A percentile compares a stretch with the other conserved stretches of the same genome.
Conservation (phyloP, 352 stramenopile species). For the Globisporangium recalcitrans region DNA sequence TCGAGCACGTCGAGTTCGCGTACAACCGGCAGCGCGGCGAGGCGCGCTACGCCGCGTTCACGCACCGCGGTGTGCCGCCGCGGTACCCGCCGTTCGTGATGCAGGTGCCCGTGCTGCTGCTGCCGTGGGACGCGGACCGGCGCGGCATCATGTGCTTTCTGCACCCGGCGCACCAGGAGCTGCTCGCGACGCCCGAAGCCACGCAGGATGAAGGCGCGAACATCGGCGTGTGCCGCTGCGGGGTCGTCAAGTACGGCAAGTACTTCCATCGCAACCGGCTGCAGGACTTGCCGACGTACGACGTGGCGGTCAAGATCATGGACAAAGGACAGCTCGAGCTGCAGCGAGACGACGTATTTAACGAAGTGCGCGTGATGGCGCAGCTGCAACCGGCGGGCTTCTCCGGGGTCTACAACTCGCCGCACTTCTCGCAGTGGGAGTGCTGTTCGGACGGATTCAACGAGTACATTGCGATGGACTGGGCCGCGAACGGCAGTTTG, state of each 20-base stretch:
- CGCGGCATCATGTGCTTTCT: conserved; percentile 64
- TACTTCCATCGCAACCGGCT: conserved; percentile 55
- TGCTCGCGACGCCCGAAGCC: conserved; percentile 33
- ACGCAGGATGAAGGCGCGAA: conserved; percentile 46
- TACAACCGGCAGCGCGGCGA: conserved; percentile 68
- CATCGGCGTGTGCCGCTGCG: conserved; percentile 64
- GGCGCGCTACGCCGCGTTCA: conserved; percentile 45
- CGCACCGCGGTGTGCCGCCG: conserved; percentile 61
- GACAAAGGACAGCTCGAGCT: conserved; percentile 58
- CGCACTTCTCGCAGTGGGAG: conserved; percentile 71
- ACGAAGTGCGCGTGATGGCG: conserved; percentile 78
- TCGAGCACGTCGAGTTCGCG: conserved; percentile 63
- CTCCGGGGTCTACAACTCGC: conserved; percentile 44
- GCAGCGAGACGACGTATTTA: conserved; percentile 71
- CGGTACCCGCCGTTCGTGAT: conserved; percentile 68
- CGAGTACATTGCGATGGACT: conserved; percentile 81
- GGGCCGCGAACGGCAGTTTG: conserved; percentile 58
- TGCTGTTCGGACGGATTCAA: conserved; percentile 56
- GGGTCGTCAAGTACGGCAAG: conserved; percentile 65
- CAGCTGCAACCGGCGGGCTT: conserved; percentile 67
- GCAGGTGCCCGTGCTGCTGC: conserved; percentile 56
- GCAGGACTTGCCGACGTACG: conserved; percentile 24
- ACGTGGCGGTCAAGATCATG: conserved; percentile 77
- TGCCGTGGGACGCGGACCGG: conserved; percentile 65
- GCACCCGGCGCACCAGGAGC: conserved; percentile 35